Conservation (phyloP, 2,329 filamentous ascomycete species). For the Chaetothyriales sp. region DNA sequence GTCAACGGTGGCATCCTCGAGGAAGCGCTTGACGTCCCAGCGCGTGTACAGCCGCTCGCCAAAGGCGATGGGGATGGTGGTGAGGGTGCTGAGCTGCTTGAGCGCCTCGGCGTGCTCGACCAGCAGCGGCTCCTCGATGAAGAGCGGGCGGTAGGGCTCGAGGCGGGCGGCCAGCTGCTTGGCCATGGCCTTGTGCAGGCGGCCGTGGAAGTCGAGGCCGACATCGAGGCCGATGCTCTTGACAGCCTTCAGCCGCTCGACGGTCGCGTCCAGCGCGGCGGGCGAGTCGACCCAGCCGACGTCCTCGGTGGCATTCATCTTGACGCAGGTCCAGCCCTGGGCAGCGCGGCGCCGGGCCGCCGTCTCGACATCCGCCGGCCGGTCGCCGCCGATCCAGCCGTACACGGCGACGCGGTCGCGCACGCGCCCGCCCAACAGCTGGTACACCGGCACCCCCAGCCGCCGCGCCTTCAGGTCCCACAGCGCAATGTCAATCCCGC, state of each 20-base stretch:
- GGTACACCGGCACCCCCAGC: slow-evolving; percentile 53
- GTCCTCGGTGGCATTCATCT: slow-evolving; percentile 64
- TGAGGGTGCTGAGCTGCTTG: slow-evolving; percentile 40
- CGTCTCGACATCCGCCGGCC: slow-evolving; percentile 48
- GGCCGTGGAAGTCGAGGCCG: slow-evolving; percentile 64
- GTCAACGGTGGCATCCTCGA: slow-evolving; percentile 50
- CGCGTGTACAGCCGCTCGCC: slow-evolving; percentile 54
- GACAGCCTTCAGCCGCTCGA: slow-evolving; percentile 53
- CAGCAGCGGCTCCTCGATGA: slow-evolving; percentile 57
- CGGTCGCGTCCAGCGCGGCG: slow-evolving; percentile 43
- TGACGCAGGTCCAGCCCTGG: slow-evolving; percentile 33
- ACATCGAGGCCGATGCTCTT: slow-evolving; percentile 56
- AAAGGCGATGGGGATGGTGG: slow-evolving; percentile 50
- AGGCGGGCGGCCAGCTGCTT: slow-evolving; percentile 52
- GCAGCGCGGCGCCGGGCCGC: slow-evolving; percentile 36
- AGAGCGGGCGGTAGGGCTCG: slow-evolving; percentile 50
- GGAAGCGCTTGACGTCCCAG: slow-evolving; percentile 56
- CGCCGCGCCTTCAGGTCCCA: slow-evolving; percentile 61
- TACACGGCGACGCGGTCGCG: slow-evolving; percentile 54
- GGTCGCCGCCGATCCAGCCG: slow-evolving; percentile 59
- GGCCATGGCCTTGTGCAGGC: slow-evolving; percentile 59
- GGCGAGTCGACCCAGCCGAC: slow-evolving; percentile 62
- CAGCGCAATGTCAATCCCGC: slow-evolving; percentile 63
- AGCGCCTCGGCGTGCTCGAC: slow-evolving; percentile 51
- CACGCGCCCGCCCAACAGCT: slow-evolving; percentile 59